phyloP scores from a whole-genome alignment of 805 yeast genomes.

The Saccharomycopsis babjevae region DNA sequence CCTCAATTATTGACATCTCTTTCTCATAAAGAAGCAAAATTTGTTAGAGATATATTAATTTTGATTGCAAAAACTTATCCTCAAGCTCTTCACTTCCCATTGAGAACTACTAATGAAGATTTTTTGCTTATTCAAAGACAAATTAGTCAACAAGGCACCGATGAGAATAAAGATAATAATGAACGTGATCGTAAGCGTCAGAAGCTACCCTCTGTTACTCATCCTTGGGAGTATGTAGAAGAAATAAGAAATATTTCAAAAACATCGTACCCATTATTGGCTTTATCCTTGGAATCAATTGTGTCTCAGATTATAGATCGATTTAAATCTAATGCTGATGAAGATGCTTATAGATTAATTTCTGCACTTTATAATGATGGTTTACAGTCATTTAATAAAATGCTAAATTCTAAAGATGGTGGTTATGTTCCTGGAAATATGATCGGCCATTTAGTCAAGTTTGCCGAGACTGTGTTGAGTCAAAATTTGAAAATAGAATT shows the following conservation, averaged over 20 bases:
- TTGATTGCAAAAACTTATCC: slow-evolving; percentile 95
- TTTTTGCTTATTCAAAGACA: slow-evolving; percentile 80
- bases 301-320: slow-evolving; percentile 93
- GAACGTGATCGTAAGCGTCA: background rate
- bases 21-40: slow-evolving; percentile 82
- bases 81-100: slow-evolving; percentile 92
- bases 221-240: slow-evolving; percentile 88
- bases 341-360: slow-evolving; percentile 88
- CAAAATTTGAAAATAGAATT: slow-evolving; percentile 82
- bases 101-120: slow-evolving; percentile 92
- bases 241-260: slow-evolving; percentile 92
- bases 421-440: slow-evolving; percentile 85
- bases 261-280: slow-evolving; percentile 91
- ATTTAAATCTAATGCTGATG: slow-evolving; percentile 89
- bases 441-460: slow-evolving; percentile 74
- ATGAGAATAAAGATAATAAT: background rate
- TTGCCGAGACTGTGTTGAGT: slow-evolving; percentile 90
- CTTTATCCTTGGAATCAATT: slow-evolving; percentile 84
- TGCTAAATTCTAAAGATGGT: slow-evolving; percentile 80
- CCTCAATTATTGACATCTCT: slow-evolving; percentile 87
- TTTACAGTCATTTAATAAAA: slow-evolving; percentile 75
- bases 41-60: slow-evolving; percentile 80
- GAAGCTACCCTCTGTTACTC: slow-evolving; percentile 32
- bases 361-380: slow-evolving; percentile 92
- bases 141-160: slow-evolving; percentile 29